Evolutionary conservation across 352 stramenopile genomes (phyloP).

Genomic region (Phytophthora vignae): DNA sequence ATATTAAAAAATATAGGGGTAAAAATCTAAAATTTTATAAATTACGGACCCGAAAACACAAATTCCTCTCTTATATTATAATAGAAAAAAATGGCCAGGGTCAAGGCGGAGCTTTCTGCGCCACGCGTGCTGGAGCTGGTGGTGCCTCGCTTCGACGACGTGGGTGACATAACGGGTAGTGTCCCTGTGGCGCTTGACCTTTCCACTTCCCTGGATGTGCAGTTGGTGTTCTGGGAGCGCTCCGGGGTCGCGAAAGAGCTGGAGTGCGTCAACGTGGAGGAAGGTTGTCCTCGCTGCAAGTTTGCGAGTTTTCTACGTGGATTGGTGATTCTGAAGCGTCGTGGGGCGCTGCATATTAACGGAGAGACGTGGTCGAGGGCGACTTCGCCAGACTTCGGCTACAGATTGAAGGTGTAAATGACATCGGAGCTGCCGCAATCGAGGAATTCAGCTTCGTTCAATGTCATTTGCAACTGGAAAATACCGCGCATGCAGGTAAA

Average conservation of each 20-base stretch:
- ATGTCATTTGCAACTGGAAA: constrained; percentile 46
- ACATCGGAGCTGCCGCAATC: constrained; percentile 17
- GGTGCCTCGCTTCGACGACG: constrained; percentile 29
- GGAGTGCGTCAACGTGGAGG: constrained; percentile 48
- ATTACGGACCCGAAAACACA: too few species aligned
- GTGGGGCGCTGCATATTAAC: constrained; percentile 41
- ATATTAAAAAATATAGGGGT: too few species aligned
- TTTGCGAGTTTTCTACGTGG: constrained; percentile 52
- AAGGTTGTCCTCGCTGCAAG: constrained; percentile 47
- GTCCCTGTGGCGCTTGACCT: constrained; percentile 33
- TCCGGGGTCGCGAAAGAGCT: constrained; percentile 37
- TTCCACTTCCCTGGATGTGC: constrained; percentile 27
- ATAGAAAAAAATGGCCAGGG: neutral
- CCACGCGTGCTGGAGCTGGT: constrained; percentile 39
- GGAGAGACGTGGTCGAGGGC: constrained; percentile 45
- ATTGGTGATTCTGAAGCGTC: constrained; percentile 47
- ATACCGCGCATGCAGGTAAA: neutral
- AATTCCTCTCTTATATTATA: too few species aligned
- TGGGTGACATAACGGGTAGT: constrained; percentile 10
- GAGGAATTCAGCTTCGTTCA: constrained; percentile 58
- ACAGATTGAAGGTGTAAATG: constrained; percentile 38
- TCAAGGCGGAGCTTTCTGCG: constrained; percentile 20
- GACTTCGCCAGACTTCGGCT: constrained; percentile 52
- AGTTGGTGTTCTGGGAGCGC: constrained; percentile 41
- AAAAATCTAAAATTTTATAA: too few species aligned